phyloP scores from a whole-genome alignment of 768 basidiomycete genomes.

The Rickenella mellea region DNA sequence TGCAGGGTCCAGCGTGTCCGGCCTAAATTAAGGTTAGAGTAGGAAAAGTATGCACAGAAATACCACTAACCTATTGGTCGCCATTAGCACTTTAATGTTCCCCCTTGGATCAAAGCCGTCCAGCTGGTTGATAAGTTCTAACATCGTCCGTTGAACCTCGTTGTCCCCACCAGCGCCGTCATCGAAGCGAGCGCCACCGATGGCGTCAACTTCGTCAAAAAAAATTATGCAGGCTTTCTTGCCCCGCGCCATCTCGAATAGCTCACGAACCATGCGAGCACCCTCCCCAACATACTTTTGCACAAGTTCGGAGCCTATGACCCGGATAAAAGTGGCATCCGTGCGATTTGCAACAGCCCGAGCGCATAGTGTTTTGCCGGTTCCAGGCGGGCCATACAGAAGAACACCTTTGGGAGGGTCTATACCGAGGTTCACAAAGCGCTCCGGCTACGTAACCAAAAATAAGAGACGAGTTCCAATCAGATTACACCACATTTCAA shows the following conservation, averaged over 20 bases:
- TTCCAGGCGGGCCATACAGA: constrained; percentile 91
- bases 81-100: constrained; percentile 99
- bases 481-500: not conserved
- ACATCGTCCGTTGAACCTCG: constrained; percentile 98
- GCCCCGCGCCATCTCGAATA: constrained; percentile 97
- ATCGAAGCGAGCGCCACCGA: constrained; percentile 96
- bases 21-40: constrained; percentile 38
- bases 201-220: constrained; percentile 97
- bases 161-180: constrained; percentile 99
- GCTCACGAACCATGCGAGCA: constrained; percentile 95
- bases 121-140: constrained; percentile 97
- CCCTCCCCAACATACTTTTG: constrained; percentile 99
- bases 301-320: constrained; percentile 98
- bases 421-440: constrained; percentile 95
- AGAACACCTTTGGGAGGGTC: constrained; percentile 98
- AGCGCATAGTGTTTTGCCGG: constrained; percentile 98
- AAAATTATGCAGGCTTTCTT: constrained; percentile 99
- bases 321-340: constrained; percentile 98
- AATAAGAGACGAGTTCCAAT: constrained; percentile 9
- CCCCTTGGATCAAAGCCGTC: constrained; percentile 98
- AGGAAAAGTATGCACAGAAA: not conserved
- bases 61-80: constrained; percentile 78
- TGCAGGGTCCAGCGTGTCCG: constrained; percentile 96
- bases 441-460: constrained; percentile 70
- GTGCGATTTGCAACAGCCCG: constrained; percentile 97